Evolutionary conservation across 139 green algal species (phyloP), one percentile per base, ranked within the genome.

Genomic region (Tetraselmis chui): DNA sequence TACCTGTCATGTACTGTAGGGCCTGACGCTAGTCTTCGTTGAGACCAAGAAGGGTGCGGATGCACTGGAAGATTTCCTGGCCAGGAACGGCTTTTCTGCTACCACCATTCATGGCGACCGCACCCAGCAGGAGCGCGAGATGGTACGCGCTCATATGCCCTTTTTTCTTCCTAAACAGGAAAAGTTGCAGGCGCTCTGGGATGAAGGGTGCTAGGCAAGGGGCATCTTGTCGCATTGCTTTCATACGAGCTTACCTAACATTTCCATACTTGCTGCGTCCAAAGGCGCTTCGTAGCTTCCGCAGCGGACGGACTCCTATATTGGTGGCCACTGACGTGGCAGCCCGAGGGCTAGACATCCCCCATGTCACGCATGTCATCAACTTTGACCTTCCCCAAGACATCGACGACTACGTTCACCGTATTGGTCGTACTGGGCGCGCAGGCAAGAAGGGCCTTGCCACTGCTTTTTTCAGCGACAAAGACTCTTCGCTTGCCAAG

Each of bases 11-110:
- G 45, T 5, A 67, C 45, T 18, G 11, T 83, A 94, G 88, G 95
- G 96, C 74, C 88, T 99, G 45, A 98, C 95, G 24, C 89, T 99
- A 32, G 93, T 99, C 23, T 99, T 99, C 88, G 95, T 98, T 78
- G 96, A 99, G 92, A 99, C 96, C 29, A 98, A 98, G 93, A 92
- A 94, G 59, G 95, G 95, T 32, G 96, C 96, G n/a, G 96, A 99
- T 83, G 88, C 93, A 30, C 89, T 99, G 75, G 95, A 99, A 87
- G 95, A 98, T 86, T 98, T 93, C 85, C 91, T 99, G 22, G 89
- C 81, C 31, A 84, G 91, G 80, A 93, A 96, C 86, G 88, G 92
- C 82, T 93, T 98, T 82, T 90, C 93, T 26, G 94, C 96, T 26
- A 98, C 96, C 59, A 94, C 79, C 79, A 83, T 83, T 18, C 79